These are phyloP conservation scores for Oryza glumipatula DNA, from an alignment of 176 grass and related monocot genomes.

Conservation along the genomic window DNA sequence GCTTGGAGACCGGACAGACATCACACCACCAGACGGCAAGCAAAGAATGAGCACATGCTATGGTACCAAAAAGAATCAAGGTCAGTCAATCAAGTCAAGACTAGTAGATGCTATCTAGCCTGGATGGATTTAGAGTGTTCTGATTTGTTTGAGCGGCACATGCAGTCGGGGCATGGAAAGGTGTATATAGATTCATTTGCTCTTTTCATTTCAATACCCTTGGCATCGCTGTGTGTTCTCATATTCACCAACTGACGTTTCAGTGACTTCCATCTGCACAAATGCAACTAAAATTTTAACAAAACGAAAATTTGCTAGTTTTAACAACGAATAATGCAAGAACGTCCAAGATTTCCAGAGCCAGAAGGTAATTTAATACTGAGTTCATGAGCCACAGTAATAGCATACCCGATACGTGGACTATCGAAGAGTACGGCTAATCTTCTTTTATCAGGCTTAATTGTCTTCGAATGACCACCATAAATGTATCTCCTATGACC, in stretches of 20 bases:
- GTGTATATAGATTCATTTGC: constrained; percentile 89
- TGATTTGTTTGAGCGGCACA: constrained; percentile 77
- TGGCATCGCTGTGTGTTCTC: constrained; percentile 83
- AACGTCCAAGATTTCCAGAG: background rate
- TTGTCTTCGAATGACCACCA: constrained; percentile 91
- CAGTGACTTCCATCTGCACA: constrained; percentile 87
- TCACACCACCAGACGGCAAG: constrained; percentile 52
- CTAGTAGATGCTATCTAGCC: constrained; percentile 57
- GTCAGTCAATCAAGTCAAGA: constrained; percentile 52
- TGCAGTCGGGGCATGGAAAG: constrained; percentile 88
- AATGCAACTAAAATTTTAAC: constrained; percentile 27
- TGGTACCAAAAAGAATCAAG: constrained; percentile 37
- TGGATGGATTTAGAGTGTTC: constrained; percentile 57
- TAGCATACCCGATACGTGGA: constrained; percentile 77
- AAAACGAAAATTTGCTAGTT: constrained; percentile 20
- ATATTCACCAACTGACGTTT: constrained; percentile 80
- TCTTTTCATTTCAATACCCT: constrained; percentile 92
- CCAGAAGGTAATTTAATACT: background rate
- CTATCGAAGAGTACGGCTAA: constrained; percentile 89
- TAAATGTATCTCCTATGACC: constrained; percentile 95
- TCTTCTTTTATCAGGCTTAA: constrained; percentile 98
- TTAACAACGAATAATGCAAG: constrained; percentile 6
- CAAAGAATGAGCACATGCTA: constrained; percentile 68
- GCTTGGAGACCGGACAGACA: constrained; percentile 39
- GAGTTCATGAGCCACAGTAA: background rate